These are phyloP conservation scores for Draba incana DNA, from an alignment of 345 rosid genomes.

Conservation along the genomic window DNA sequence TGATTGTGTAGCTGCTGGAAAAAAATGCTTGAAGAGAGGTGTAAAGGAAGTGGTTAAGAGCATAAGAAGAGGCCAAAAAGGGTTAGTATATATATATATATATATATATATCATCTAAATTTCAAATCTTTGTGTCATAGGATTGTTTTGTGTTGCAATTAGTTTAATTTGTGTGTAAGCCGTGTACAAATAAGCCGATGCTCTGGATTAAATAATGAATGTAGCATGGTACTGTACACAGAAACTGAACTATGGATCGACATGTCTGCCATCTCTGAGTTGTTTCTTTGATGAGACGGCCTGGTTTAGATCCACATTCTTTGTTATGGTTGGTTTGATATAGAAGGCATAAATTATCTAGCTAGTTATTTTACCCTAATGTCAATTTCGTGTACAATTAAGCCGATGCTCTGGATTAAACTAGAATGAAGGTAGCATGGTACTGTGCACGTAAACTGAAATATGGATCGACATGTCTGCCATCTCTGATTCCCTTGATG, in stretches of 20 bases:
- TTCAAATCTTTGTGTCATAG: neutral
- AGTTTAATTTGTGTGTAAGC: neutral
- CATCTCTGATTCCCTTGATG: constrained; percentile 32
- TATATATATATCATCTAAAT: neutral
- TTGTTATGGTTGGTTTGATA: neutral
- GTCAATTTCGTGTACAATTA: constrained; percentile 36
- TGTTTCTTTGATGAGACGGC: constrained; percentile 26
- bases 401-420: constrained; percentile 59
- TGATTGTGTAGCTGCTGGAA: constrained; percentile 63
- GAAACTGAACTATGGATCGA: constrained; percentile 37
- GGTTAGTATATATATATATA: too few relatives aligned
- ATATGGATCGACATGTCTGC: constrained; percentile 37
- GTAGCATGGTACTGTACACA: constrained; percentile 62
- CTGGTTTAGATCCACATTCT: constrained; percentile 45
- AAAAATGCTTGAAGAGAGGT: constrained; percentile 94
- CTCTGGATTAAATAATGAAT: constrained; percentile 54
- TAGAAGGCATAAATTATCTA: neutral
- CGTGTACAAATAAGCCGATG: constrained; percentile 55
- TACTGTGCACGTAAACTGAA: constrained; percentile 51
- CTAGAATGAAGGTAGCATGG: constrained; percentile 57
- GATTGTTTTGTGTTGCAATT: neutral
- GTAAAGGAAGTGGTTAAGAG: constrained; percentile 98
- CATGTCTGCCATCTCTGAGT: constrained; percentile 42
- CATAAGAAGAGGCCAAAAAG: constrained; percentile 85
- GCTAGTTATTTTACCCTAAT: too few relatives aligned